A percentile compares a stretch with the other conserved stretches of the same genome.
Conservation (phyloP, 2,329 filamentous ascomycete species). For the Verticillium albo-atrum region DNA sequence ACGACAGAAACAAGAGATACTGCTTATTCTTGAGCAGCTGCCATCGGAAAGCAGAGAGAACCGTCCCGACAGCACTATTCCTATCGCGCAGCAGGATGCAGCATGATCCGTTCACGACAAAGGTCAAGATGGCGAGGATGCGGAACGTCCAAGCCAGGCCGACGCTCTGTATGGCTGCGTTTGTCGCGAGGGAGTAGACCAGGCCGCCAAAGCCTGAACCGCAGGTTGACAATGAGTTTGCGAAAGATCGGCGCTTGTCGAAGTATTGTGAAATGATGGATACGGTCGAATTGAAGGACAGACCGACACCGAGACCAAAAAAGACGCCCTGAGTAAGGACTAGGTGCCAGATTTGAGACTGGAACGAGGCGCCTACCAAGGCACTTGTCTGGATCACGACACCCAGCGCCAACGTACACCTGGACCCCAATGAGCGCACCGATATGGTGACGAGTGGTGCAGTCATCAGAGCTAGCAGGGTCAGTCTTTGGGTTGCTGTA, state of each 20-base stretch:
- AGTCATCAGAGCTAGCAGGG: constrained; percentile 52
- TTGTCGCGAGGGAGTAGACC: constrained; percentile 61
- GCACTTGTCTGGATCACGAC: constrained; percentile 58
- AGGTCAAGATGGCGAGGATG: constrained; percentile 59
- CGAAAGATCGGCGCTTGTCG: constrained; percentile 59
- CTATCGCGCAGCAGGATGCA: constrained; percentile 63
- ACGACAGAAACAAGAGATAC: constrained; percentile 61
- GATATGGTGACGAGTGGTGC: constrained; percentile 63
- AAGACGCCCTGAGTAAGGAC: constrained; percentile 70
- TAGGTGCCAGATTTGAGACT: constrained; percentile 67
- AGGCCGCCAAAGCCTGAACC: constrained; percentile 74
- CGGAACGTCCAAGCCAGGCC: constrained; percentile 65
- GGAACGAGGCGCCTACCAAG: constrained; percentile 68
- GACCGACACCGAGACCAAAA: constrained; percentile 76
- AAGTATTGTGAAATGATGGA: constrained; percentile 74
- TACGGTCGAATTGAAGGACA: constrained; percentile 66
- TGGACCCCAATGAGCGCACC: constrained; percentile 59
- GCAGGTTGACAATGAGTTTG: constrained; percentile 63
- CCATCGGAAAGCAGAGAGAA: constrained; percentile 62
- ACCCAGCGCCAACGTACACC: constrained; percentile 59
- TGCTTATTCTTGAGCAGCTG: constrained; percentile 56
- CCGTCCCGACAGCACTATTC: constrained; percentile 65
- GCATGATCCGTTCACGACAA: constrained; percentile 59
- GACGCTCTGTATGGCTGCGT: constrained; percentile 62
- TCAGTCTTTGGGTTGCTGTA: constrained; percentile 15